Conservation (phyloP, 257 asterid species). For the Fraxinus anomala region DNA sequence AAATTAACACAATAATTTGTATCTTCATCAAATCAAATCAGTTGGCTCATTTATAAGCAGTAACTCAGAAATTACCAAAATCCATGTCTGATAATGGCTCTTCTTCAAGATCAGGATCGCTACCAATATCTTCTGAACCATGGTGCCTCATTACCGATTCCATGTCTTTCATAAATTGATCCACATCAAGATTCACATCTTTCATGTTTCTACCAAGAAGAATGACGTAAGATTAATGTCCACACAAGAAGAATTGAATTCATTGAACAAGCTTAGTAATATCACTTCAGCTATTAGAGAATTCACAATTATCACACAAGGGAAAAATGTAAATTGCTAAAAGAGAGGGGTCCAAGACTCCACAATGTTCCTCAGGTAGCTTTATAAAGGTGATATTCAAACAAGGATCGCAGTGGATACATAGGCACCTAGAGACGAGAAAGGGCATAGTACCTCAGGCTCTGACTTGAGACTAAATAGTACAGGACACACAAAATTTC, state of each 20-base stretch:
- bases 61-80: conserved; percentile 51
- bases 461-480: not conserved
- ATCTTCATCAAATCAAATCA: conserved; percentile 10
- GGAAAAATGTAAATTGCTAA: not conserved
- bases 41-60: conserved; percentile 13
- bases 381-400: not conserved
- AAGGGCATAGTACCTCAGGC: not conserved
- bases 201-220: conserved; percentile 45
- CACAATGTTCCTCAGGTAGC: not conserved
- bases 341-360: not conserved
- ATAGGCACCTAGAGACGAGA: not conserved
- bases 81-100: conserved; percentile 77
- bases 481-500: not conserved
- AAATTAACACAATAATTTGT: conserved; percentile 6
- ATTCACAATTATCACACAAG: not conserved
- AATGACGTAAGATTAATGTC: not conserved
- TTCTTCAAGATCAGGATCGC: conserved; percentile 59
- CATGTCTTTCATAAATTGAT: conserved; percentile 82
- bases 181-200: conserved; percentile 77
- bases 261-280: conserved; percentile 7
- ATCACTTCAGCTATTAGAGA: not conserved
- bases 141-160: conserved; percentile 60
- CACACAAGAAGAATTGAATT: not conserved
- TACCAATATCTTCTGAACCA: conserved; percentile 45
- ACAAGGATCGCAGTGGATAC: not conserved